phyloP scores from a whole-genome alignment of 805 yeast genomes.

The Yamadazyma sp. region DNA sequence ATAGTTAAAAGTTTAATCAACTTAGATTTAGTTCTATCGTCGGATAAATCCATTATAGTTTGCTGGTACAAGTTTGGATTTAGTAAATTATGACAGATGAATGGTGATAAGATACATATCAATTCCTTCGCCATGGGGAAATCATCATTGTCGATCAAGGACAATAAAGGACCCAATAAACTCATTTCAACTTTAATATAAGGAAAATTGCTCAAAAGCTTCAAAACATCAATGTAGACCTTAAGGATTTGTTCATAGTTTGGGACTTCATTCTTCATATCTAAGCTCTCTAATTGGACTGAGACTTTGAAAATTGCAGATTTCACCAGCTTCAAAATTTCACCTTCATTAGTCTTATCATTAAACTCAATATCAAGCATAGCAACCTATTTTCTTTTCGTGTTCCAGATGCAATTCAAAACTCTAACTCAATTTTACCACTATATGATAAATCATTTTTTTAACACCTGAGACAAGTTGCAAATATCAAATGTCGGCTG shows the following conservation, averaged over 20 bases:
- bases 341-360: constrained; percentile 5
- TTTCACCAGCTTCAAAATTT: constrained; percentile 1
- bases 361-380: constrained; percentile 1
- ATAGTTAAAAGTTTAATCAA: no score
- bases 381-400: no score
- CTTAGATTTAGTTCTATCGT: no score
- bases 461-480: no score
- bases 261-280: not conserved
- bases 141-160: not conserved
- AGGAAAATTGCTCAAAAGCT: constrained; percentile 9
- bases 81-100: not conserved
- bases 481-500: no score
- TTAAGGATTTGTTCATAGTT: constrained; percentile 5
- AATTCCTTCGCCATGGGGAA: not conserved
- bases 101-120: not conserved
- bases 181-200: not conserved
- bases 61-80: not conserved
- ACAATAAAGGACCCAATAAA: constrained; percentile 3
- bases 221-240: constrained; percentile 9
- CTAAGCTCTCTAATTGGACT: constrained; percentile 3
- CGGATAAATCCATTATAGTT: not conserved
- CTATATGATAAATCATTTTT: constrained; percentile 5
- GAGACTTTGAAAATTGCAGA: constrained; percentile 7
- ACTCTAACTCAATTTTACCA: no score
- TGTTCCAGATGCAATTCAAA: no score